phyloP scores from a whole-genome alignment of 192 early-diverging fungal genomes.

The Coemansia furcata region DNA sequence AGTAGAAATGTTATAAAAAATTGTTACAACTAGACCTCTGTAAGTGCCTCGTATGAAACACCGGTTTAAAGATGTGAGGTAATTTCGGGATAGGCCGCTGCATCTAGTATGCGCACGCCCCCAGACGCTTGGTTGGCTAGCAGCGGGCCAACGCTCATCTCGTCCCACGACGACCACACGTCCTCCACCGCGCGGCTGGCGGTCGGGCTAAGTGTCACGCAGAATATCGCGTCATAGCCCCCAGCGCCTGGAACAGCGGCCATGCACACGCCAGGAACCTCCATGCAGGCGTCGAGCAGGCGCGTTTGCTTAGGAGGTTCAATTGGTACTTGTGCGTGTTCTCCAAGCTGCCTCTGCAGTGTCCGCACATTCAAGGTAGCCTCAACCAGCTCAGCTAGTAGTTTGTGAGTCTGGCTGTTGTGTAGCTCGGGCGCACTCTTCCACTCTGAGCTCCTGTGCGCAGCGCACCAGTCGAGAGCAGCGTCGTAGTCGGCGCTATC shows the following conservation, averaged over 20 bases:
- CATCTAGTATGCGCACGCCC: conserved; percentile 49
- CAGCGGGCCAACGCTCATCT: conserved; percentile 80
- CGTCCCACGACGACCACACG: conserved; percentile 69
- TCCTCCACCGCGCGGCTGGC: conserved; percentile 54
- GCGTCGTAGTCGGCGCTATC: conserved; percentile 34
- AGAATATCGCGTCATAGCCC: conserved; percentile 97
- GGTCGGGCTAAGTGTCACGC: conserved; percentile 62
- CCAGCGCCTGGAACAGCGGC: conserved; percentile 97
- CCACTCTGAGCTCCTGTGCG: conserved; percentile 32
- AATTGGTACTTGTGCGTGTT: conserved; percentile 74
- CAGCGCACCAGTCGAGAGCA: conserved; percentile 52
- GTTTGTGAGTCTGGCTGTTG: conserved; percentile 1
- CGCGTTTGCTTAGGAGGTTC: conserved; percentile 87
- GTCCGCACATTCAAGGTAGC: conserved; percentile 55
- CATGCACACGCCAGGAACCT: conserved; percentile 80
- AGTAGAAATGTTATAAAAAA: conserved; percentile 1
- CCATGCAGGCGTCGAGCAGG: conserved; percentile 79
- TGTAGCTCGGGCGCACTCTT: background rate
- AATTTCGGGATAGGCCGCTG: conserved; percentile 17
- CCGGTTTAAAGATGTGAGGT: background rate
- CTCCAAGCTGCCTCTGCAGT: conserved; percentile 71
- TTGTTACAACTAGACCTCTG: background rate
- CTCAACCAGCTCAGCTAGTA: conserved; percentile 58
- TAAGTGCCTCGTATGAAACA: background rate
- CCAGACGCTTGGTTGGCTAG: conserved; percentile 65